phyloP scores from a whole-genome alignment of 495 filamentous ascomycete species.

The Trichocladium uniseriatum region DNA sequence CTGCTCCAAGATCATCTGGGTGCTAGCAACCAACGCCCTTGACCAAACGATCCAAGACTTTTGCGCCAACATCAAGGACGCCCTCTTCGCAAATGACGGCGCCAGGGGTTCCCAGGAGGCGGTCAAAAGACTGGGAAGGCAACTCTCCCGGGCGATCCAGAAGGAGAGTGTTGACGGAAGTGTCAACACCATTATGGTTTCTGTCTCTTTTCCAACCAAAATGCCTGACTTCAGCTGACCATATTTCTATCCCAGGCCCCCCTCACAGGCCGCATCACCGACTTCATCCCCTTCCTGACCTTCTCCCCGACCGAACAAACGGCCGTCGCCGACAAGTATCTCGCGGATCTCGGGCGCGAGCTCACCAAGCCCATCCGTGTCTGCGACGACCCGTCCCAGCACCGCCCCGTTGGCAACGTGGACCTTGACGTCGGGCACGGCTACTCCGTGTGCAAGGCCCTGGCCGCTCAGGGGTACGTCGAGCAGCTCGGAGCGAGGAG shows the following conservation, averaged over 20 bases:
- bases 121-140: constrained; percentile 9
- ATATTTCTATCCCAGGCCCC: constrained; percentile 14
- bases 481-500: constrained; percentile 34
- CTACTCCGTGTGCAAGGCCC: constrained; percentile 26
- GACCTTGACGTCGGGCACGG: constrained; percentile 27
- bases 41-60: constrained; percentile 34
- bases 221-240: background rate
- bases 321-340: constrained; percentile 38
- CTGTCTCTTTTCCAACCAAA: background rate
- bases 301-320: constrained; percentile 37
- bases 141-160: constrained; percentile 26
- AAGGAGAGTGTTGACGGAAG: constrained; percentile 20
- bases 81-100: constrained; percentile 14
- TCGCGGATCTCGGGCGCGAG: constrained; percentile 28
- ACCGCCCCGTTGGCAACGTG: constrained; percentile 28
- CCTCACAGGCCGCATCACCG: constrained; percentile 35
- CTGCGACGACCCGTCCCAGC: constrained; percentile 7
- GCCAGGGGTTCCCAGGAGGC: constrained; percentile 3
- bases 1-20: constrained; percentile 48
- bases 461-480: constrained; percentile 30
- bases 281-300: constrained; percentile 39
- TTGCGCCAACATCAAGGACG: constrained; percentile 17
- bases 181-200: too few relatives aligned
- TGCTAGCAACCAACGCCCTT: constrained; percentile 44
- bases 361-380: constrained; percentile 27